Evolutionary conservation across 2,329 filamentous ascomycete genomes (phyloP), one percentile per base, ranked within the genome.

Genomic region (Lachnellula occidentalis): DNA sequence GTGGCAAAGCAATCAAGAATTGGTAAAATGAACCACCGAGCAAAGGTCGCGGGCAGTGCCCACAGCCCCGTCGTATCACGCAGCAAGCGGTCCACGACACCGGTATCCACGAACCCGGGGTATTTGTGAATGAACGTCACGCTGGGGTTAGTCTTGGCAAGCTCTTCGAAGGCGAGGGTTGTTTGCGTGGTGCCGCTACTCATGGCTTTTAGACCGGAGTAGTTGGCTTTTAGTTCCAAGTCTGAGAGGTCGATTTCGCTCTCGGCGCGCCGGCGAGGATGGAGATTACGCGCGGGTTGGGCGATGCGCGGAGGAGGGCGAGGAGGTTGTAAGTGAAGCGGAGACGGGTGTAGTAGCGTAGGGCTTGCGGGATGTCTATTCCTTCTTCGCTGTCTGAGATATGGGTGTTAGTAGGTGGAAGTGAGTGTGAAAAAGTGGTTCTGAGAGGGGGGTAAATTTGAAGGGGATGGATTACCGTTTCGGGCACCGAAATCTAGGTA

Each of bases 301-400:
- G 68, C 2, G 67, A 60, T 0, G 69, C 57, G 1, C 76, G 75
- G 0, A 87, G 72, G 0, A 79, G 72, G 0, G 82, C 82, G 9
- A 86, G 74, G 0, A 87, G 74, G 49, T 82, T 80, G 54, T 74
- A 59, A 15, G 77, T 71, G 63, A 85, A 79, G 45, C 79, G 78
- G 51, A 79, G 73, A 12, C 82, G 81, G 1, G 78, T 72, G 68
- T 86, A 85, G 67, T 80, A 80, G 11, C 73, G 71, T 15, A 85
- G 72, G 7, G 76, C 72, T 22, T 76, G 73, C 34, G 76, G 73
- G 27, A 74, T 71, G 50, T 81, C 74, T 2, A 87, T 71, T 2
- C 79, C 80, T 67, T 87, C 83, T 0, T 69, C 50, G 0, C 81
- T 83, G 56, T 83, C 82, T 69, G 15, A 12, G 19, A 6, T 17